phyloP scores from a whole-genome alignment of 2,329 filamentous ascomycete species.

The Talaromyces sp. region DNA sequence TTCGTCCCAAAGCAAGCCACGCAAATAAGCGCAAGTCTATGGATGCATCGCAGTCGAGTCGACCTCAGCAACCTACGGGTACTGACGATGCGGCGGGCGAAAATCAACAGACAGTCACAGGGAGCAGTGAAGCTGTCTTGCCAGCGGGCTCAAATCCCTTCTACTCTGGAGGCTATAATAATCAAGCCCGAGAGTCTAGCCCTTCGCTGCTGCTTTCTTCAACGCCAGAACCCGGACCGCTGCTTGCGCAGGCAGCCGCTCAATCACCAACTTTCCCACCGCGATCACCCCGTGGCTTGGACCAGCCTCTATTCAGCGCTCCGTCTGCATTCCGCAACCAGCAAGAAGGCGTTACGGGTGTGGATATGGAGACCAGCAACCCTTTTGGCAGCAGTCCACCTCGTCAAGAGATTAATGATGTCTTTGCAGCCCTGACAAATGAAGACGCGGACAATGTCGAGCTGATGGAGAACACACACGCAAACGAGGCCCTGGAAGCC shows the following conservation, averaged over 20 bases:
- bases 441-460: constrained; percentile 33
- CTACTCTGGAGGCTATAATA: constrained; percentile 33
- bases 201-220: constrained; percentile 27
- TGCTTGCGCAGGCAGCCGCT: constrained; percentile 29
- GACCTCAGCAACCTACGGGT: constrained; percentile 19
- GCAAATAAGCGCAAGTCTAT: constrained; percentile 64
- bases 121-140: constrained; percentile 11
- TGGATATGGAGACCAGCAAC: constrained; percentile 25
- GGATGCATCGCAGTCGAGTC: constrained; percentile 32
- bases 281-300: constrained; percentile 32
- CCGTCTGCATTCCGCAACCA: constrained; percentile 29
- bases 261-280: constrained; percentile 35
- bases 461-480: constrained; percentile 40
- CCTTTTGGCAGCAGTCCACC: constrained; percentile 33
- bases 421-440: constrained; percentile 43
- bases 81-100: not conserved
- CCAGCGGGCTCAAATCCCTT: constrained; percentile 24
- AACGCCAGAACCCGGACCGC: constrained; percentile 28
- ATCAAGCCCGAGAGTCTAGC: constrained; percentile 29
- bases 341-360: constrained; percentile 24
- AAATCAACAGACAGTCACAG: constrained; percentile 14
- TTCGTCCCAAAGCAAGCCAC: constrained; percentile 70
- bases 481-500: constrained; percentile 41
- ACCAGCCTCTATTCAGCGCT: constrained; percentile 38
- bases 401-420: constrained; percentile 36